Conservation (phyloP, 2,329 filamentous ascomycete genomes). For the Biscogniauxia mediterranea region DNA sequence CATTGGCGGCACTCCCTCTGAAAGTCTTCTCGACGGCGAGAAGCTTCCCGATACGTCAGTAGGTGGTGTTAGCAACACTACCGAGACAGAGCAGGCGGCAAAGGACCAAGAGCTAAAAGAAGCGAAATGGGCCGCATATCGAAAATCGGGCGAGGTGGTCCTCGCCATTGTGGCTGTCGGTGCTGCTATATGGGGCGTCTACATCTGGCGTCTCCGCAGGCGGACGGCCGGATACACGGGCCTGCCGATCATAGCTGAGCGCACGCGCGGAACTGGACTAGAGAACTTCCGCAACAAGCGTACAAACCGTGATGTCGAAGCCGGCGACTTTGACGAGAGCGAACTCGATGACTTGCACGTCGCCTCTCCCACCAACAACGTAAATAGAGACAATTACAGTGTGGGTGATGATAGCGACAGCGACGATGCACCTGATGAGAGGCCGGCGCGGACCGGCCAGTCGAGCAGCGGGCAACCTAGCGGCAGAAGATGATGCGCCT, state of each 20-base stretch:
- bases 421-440: constrained; percentile 34
- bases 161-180: constrained; percentile 77
- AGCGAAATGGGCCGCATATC: constrained; percentile 86
- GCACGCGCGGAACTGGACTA: constrained; percentile 37
- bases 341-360: constrained; percentile 62
- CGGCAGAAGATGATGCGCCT: neutral
- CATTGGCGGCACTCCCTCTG: constrained; percentile 77
- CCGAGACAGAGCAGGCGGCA: constrained; percentile 63
- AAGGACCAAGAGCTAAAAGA: constrained; percentile 72
- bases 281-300: constrained; percentile 49
- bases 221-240: constrained; percentile 55
- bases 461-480: constrained; percentile 7
- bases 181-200: constrained; percentile 72
- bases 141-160: constrained; percentile 81
- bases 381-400: constrained; percentile 49
- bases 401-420: constrained; percentile 58
- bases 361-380: constrained; percentile 41
- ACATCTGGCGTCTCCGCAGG: constrained; percentile 62
- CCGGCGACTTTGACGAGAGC: constrained; percentile 64
- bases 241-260: constrained; percentile 40
- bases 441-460: constrained; percentile 25
- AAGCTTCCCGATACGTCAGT: constrained; percentile 76
- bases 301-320: constrained; percentile 53
- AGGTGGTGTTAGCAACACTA: constrained; percentile 63
- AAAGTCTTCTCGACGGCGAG: constrained; percentile 82